Percentiles rank a stretch among this genome's conserved stretches.
These are phyloP conservation scores for Nymphaea colorata DNA, from an alignment of 164 flowering plant genomes.

Conservation along the genomic window DNA sequence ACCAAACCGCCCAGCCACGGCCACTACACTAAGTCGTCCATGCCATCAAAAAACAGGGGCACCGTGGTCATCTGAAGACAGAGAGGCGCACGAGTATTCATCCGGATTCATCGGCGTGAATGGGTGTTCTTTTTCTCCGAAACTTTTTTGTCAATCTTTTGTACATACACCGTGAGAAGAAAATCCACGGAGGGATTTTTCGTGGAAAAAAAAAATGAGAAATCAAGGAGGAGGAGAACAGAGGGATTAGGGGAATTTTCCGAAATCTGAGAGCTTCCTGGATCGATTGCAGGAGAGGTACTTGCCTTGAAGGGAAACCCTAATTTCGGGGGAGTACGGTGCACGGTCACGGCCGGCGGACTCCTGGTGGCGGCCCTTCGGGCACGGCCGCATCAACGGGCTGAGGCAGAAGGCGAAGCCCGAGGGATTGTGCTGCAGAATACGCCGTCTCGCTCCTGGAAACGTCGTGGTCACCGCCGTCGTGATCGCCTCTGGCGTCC, in stretches of 20 bases:
- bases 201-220: neutral
- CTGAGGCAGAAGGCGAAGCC: neutral
- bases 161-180: neutral
- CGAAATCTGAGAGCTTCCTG: neutral
- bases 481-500: neutral
- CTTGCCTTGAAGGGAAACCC: neutral
- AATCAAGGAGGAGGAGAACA: neutral
- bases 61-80: no score
- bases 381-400: neutral
- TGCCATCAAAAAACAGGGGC: no score
- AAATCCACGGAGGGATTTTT: neutral
- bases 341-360: neutral
- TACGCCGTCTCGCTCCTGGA: neutral
- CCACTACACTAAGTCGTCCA: no score
- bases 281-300: neutral
- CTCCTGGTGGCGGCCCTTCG: neutral
- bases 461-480: neutral
- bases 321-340: neutral
- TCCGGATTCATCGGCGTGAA: no score
- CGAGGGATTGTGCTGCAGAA: neutral
- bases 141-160: neutral
- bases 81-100: no score
- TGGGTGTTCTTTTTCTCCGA: no score
- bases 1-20: no score
- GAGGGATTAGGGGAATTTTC: neutral